Evolutionary conservation across 1,139 yeast species (phyloP).

Genomic region (Magnusiomyces suaveolens): DNA sequence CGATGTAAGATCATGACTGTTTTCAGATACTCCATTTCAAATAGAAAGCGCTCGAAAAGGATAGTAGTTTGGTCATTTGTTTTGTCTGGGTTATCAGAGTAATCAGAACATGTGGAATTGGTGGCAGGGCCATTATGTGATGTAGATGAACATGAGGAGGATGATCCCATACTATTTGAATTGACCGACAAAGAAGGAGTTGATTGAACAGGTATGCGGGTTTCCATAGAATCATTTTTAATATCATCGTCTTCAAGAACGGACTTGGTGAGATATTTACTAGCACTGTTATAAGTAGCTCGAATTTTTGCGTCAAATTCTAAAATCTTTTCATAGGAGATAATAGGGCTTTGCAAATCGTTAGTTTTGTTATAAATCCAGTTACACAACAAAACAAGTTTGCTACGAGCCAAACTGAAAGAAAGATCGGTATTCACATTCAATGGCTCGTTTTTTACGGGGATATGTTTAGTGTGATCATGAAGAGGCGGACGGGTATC

Average conservation of each 20-base stretch:
- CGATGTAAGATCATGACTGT: conserved; percentile 29
- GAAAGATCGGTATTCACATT: conserved; percentile 21
- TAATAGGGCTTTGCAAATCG: conserved; percentile 6
- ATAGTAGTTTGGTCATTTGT: conserved; percentile 16
- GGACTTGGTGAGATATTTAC: conserved; percentile 17
- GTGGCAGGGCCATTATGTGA: conserved; percentile 31
- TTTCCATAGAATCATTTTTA: not conserved
- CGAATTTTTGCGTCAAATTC: conserved; percentile 23
- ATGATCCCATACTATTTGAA: conserved; percentile 33
- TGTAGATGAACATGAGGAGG: conserved; percentile 29
- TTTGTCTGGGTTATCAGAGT: not conserved
- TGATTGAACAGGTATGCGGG: no score
- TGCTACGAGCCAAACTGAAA: conserved; percentile 12
- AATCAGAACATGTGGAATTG: conserved; percentile 6
- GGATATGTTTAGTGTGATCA: not conserved
- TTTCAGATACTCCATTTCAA: conserved; percentile 27
- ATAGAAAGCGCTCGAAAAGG: conserved; percentile 26
- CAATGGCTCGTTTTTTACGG: not conserved
- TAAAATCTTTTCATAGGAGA: conserved; percentile 20
- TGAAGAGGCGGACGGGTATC: no score
- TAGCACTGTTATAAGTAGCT: conserved; percentile 20
- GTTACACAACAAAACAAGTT: not conserved
- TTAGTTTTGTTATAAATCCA: conserved; percentile 2
- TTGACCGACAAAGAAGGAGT: no score
- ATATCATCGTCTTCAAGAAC: not conserved